Evolutionary conservation across 1,284 basidiomycete species (phyloP).

Genomic region (Acaromyces ingoldii): DNA sequence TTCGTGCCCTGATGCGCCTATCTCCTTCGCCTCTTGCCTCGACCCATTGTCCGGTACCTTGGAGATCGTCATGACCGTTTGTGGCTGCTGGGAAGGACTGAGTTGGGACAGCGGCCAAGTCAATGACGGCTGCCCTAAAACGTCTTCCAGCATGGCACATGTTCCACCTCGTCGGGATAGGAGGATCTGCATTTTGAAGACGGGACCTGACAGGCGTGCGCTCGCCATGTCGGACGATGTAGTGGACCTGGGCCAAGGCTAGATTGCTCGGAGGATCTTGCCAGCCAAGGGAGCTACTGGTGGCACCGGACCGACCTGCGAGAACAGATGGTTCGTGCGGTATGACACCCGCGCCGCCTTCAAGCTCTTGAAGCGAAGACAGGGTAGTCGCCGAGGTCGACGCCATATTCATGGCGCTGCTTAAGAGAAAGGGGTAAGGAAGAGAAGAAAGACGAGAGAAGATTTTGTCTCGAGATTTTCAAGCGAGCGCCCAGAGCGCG

Average conservation of each 20-base stretch:
- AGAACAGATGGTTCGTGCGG: too few species aligned
- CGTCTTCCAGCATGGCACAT: slow-evolving; percentile 39
- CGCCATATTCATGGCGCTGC: too few species aligned
- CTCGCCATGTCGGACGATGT: slow-evolving; percentile 46
- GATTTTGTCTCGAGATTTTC: too few species aligned
- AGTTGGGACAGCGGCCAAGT: slow-evolving; percentile 3
- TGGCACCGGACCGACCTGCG: slow-evolving; percentile 24
- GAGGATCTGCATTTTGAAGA: slow-evolving; percentile 24
- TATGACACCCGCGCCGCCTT: too few species aligned
- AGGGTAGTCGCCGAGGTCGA: too few species aligned
- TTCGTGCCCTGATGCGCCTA: neutral
- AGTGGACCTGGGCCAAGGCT: slow-evolving; percentile 41
- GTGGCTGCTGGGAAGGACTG: too few species aligned
- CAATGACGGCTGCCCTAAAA: slow-evolving; percentile 36
- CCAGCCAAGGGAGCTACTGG: slow-evolving; percentile 32
- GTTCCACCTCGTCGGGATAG: slow-evolving; percentile 43
- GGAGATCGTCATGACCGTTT: too few species aligned
- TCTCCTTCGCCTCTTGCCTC: neutral
- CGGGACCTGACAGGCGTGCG: slow-evolving; percentile 44
- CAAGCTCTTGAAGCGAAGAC: too few species aligned
- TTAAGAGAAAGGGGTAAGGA: too few species aligned
- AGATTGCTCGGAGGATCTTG: slow-evolving; percentile 27
- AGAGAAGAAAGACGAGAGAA: too few species aligned
- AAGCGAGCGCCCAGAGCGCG: too few species aligned
- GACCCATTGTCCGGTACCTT: neutral